Evolutionary conservation across 2,329 filamentous ascomycete species (phyloP).

Genomic region (Fusarium foetens): DNA sequence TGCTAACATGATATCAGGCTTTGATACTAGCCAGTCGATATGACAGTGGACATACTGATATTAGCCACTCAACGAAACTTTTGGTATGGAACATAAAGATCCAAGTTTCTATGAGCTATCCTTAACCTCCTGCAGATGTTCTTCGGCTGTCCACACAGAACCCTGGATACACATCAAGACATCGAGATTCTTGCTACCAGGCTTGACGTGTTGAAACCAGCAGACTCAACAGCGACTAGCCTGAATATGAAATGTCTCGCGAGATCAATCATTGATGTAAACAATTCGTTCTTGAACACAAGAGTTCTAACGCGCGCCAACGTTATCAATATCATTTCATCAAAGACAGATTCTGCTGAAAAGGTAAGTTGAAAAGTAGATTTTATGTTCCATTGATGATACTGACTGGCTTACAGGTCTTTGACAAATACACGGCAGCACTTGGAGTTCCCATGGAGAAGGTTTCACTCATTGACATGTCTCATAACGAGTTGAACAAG

Average conservation of each 20-base stretch:
- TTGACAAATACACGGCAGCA: neutral
- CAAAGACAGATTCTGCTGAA: neutral
- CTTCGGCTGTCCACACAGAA: slow-evolving; percentile 6
- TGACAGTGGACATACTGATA: neutral
- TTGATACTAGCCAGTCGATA: neutral
- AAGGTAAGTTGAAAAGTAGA: neutral
- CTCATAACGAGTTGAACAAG: neutral
- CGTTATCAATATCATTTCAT: neutral
- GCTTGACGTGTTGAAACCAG: neutral
- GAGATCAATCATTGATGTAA: neutral
- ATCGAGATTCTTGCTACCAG: neutral
- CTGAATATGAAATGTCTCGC: neutral
- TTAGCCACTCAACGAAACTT: neutral
- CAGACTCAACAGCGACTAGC: neutral
- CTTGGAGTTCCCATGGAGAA: neutral
- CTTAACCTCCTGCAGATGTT: neutral
- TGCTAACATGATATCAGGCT: neutral
- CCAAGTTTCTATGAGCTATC: fast-evolving
- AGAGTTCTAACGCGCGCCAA: neutral
- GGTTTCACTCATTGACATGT: neutral
- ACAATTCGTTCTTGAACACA: neutral
- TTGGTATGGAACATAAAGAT: neutral
- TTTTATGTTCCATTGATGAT: too few species aligned
- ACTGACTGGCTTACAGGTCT: neutral
- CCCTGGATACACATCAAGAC: neutral